A percentile compares a stretch with the other conserved stretches of the same genome.
phyloP scores from a whole-genome alignment of 805 yeast species.

The Trichomonascus vanleenenianus region DNA sequence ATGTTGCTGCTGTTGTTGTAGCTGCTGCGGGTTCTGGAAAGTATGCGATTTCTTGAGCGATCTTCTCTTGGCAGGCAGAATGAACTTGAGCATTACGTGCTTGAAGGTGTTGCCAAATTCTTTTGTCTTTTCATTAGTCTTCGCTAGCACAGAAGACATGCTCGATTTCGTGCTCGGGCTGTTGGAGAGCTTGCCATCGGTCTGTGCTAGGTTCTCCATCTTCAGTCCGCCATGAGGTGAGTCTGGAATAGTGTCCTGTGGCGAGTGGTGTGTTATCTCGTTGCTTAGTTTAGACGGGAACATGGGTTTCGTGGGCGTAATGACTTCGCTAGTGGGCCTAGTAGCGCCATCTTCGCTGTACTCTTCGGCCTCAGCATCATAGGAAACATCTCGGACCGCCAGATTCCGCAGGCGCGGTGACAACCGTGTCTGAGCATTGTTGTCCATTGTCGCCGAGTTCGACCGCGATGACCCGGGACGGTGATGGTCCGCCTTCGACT shows the following conservation, averaged over 20 bases:
- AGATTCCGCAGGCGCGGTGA: background rate
- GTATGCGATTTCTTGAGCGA: background rate
- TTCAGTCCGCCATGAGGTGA: background rate
- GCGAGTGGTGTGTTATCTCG: too few species aligned
- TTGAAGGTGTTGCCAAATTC: conserved; percentile 9
- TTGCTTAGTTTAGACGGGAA: background rate
- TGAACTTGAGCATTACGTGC: conserved; percentile 11
- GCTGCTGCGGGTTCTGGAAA: background rate
- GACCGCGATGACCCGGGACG: background rate
- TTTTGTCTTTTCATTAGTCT: conserved; percentile 1
- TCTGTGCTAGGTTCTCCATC: background rate
- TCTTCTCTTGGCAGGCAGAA: conserved; percentile 6
- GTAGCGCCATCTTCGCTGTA: background rate
- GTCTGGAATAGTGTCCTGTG: background rate
- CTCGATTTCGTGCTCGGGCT: conserved; percentile 2
- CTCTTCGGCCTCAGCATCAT: background rate
- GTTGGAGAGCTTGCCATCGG: background rate
- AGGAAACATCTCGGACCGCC: too few species aligned
- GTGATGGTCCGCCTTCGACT: background rate
- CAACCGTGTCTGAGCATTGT: too few species aligned
- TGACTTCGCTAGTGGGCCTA: background rate
- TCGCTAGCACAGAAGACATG: conserved; percentile 1
- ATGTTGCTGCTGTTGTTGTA: conserved; percentile 1
- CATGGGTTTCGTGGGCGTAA: background rate
- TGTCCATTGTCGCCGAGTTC: too few species aligned